These are phyloP conservation scores for Daldinia decipiens DNA, from an alignment of 495 filamentous ascomycete genomes.

Conservation along the genomic window DNA sequence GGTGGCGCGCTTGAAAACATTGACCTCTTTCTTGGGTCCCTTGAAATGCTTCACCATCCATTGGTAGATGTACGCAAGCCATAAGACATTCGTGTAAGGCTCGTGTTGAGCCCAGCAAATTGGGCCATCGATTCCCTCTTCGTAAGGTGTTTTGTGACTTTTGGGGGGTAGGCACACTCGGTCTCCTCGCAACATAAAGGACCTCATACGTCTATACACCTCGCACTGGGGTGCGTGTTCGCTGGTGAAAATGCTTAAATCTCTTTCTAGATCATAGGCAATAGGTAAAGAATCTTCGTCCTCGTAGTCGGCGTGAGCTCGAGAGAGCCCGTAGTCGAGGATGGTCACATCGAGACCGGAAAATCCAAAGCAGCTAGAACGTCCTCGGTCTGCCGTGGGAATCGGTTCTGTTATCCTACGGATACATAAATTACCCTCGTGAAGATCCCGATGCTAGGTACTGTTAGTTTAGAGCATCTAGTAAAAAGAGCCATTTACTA, in stretches of 20 bases:
- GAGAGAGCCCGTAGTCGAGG: conserved; percentile 90
- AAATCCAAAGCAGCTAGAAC: conserved; percentile 65
- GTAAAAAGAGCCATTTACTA: too few species aligned
- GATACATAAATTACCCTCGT: conserved; percentile 88
- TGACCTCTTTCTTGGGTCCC: conserved; percentile 49
- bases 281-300: conserved; percentile 44
- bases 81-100: conserved; percentile 66
- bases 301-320: conserved; percentile 57
- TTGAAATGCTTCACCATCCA: conserved; percentile 52
- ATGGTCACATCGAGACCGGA: conserved; percentile 81
- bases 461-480: conserved; percentile 39
- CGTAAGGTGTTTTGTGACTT: conserved; percentile 52
- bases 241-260: conserved; percentile 62
- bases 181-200: conserved; percentile 55
- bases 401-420: conserved; percentile 52
- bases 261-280: conserved; percentile 63
- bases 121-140: conserved; percentile 46
- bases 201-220: conserved; percentile 64
- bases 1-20: conserved; percentile 51
- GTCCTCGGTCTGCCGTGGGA: conserved; percentile 50
- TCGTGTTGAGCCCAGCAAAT: conserved; percentile 53
- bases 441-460: conserved; percentile 79
- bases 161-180: conserved; percentile 46
- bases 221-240: conserved; percentile 59
- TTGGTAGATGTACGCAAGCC: conserved; percentile 62